phyloP scores from a whole-genome alignment of 371 early-diverging fungal species.

The Mucor piriformis region DNA sequence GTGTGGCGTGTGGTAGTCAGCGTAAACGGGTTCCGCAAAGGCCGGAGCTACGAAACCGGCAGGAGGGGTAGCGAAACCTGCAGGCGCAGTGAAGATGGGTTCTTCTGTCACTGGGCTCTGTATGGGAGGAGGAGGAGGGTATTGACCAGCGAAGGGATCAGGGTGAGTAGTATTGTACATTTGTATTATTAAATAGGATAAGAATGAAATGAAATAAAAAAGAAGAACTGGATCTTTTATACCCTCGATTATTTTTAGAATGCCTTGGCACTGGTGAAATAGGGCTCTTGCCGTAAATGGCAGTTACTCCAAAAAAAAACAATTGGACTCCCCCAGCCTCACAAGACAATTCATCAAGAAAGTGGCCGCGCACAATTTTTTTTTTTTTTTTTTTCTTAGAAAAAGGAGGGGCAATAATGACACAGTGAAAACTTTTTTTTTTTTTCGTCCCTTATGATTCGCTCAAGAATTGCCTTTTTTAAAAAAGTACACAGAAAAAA shows the following conservation, averaged over 20 bases:
- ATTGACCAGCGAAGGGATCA: constrained; percentile 43
- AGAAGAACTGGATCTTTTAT: neutral
- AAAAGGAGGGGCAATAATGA: neutral
- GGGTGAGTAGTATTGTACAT: constrained; percentile 14
- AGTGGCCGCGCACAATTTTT: too few species aligned
- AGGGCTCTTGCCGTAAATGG: neutral
- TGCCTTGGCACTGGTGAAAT: neutral
- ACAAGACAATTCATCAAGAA: too few species aligned
- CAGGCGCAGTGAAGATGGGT: neutral
- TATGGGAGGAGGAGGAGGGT: constrained; percentile 33
- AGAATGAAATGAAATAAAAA: neutral
- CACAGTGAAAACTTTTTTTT: too few species aligned
- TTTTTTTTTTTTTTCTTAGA: neutral
- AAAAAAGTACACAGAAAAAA: neutral
- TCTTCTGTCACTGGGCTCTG: neutral
- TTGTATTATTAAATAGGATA: neutral
- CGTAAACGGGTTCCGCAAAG: too few species aligned
- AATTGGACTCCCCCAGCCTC: too few species aligned
- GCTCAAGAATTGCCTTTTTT: neutral
- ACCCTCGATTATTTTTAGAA: constrained; percentile 8
- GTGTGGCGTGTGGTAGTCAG: constrained; percentile 2
- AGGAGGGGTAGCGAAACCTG: too few species aligned
- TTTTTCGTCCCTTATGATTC: neutral
- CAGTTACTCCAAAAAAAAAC: too few species aligned
- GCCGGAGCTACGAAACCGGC: too few species aligned